Evolutionary conservation across 1,284 basidiomycete genomes (phyloP).

Genomic region (Malassezia arunalokei): DNA sequence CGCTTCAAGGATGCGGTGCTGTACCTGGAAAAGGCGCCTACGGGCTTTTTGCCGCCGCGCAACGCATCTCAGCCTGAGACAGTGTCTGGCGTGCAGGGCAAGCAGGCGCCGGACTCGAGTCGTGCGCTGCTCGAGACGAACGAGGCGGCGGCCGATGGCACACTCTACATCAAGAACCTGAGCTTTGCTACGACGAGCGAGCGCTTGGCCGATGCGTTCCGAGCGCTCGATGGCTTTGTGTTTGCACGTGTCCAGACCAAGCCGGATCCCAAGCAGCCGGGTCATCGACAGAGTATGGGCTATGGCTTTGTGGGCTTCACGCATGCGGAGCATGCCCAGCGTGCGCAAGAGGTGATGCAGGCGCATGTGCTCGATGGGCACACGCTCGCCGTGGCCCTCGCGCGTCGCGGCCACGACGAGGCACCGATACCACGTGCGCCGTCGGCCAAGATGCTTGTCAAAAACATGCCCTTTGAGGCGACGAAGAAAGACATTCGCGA

Average conservation of each 20-base stretch:
- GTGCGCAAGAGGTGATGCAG: slow-evolving; percentile 66
- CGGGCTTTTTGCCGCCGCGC: slow-evolving; percentile 51
- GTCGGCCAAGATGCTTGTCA: slow-evolving; percentile 60
- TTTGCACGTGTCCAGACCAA: slow-evolving; percentile 88
- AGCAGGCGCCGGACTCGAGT: slow-evolving; percentile 19
- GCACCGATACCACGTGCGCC: slow-evolving; percentile 33
- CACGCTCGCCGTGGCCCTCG: slow-evolving; percentile 69
- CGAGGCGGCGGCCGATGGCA: slow-evolving; percentile 55
- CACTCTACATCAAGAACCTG: slow-evolving; percentile 89
- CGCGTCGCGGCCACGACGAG: slow-evolving; percentile 59
- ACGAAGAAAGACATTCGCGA: slow-evolving; percentile 81
- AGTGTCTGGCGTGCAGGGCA: slow-evolving; percentile 9
- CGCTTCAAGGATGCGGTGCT: slow-evolving; percentile 76
- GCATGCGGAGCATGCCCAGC: slow-evolving; percentile 60
- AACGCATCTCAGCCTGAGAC: not conserved
- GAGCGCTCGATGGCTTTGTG: slow-evolving; percentile 65
- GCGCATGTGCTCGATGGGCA: slow-evolving; percentile 80
- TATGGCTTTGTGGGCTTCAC: slow-evolving; percentile 92
- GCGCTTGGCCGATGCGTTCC: slow-evolving; percentile 59
- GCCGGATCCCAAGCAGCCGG: slow-evolving; percentile 54
- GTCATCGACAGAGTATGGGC: slow-evolving; percentile 65
- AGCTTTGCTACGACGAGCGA: slow-evolving; percentile 76
- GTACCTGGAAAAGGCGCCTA: slow-evolving; percentile 83
- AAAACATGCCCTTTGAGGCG: slow-evolving; percentile 94
- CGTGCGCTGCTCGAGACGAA: slow-evolving; percentile 23